Evolutionary conservation across 108 stramenopile species (phyloP), one percentile per base, ranked within the genome.

Genomic region (Cylindrotheca fusiformis): DNA sequence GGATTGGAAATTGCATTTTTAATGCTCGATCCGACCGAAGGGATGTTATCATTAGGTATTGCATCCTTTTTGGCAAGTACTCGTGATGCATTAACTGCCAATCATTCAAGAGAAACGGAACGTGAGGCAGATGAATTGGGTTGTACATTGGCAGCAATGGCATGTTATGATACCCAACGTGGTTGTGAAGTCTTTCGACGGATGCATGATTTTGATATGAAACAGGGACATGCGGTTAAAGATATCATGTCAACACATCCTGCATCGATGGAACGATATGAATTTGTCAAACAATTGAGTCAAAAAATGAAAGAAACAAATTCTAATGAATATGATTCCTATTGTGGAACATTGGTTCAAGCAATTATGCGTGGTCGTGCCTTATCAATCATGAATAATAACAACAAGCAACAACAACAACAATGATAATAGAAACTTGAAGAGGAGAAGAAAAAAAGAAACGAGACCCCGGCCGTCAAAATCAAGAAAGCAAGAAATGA

Each of bases 1-100:
- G 89, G 88, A 28, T 24, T 88, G 18, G 92, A 94, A 75, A 83
- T 94, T 32, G 60, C 90, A 22, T 29, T 90, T 14, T 61, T 94
- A 10, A 81, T 72, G 46, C 29, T 94, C n/a, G 92, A 94, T 77
- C 92, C 92, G 0, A 90, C 89, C 1, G 88, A 87, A 54, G 92
- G 92, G 19, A 49, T 90, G 25, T 53, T 90, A 22, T 66, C 66
- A 14, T 49, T 94, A 30, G 76, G 52, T 45, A 63, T 94, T 46
- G 80, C 87, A 49, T 65, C 66, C 17, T 72, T 71, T n/a, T 54
- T 94, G 36, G 85, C 83, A 8, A 77, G 76, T 2, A 14, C 81
- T 17, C 67, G 87, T 48, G 58, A 61, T 32, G 82, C 77, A 21
- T 53, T 88, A 17, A 68, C 75, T 18, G 89, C 92, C 17, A 71